A percentile compares a stretch with the other conserved stretches of the same genome.
Evolutionary conservation across 495 filamentous ascomycete species (phyloP).

Genomic region (Elasticomyces elasticus): DNA sequence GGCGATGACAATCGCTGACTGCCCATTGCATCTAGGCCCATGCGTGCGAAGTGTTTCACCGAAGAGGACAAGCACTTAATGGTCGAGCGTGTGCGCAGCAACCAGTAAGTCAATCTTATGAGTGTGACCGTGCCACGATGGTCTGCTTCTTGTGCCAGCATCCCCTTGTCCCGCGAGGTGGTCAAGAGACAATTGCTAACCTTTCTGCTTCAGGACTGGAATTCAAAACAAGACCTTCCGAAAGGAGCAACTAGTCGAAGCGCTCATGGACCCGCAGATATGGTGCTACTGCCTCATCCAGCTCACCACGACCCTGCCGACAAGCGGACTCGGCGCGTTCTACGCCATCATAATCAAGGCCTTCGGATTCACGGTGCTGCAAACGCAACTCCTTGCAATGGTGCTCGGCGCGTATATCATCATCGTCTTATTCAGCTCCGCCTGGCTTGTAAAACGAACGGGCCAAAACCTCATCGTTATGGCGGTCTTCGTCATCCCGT

Average conservation of each 20-base stretch:
- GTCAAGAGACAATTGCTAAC: too few relatives aligned
- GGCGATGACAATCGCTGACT: too few relatives aligned
- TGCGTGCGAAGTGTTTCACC: conserved; percentile 27
- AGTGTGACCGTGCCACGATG: too few relatives aligned
- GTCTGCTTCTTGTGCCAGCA: too few relatives aligned
- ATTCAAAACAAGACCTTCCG: conserved; percentile 16
- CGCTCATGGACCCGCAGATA: conserved; percentile 41
- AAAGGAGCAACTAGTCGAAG: conserved; percentile 30
- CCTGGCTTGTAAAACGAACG: conserved; percentile 54
- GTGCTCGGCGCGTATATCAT: conserved; percentile 63
- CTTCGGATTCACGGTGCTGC: conserved; percentile 41
- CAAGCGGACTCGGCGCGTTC: conserved; percentile 56
- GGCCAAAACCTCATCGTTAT: conserved; percentile 56
- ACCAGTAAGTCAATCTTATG: too few relatives aligned
- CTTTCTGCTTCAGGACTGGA: too few relatives aligned
- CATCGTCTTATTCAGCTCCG: conserved; percentile 50
- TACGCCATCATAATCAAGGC: conserved; percentile 50
- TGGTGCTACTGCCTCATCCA: conserved; percentile 44
- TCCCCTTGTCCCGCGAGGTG: too few relatives aligned
- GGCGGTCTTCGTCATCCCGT: conserved; percentile 55
- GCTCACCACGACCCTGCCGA: conserved; percentile 59
- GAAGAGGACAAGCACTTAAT: conserved; percentile 26
- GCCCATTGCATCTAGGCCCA: too few relatives aligned
- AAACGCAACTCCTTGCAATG: conserved; percentile 55
- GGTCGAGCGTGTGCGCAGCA: conserved; percentile 15